Percentiles rank a stretch among this genome's conserved stretches.
These are phyloP conservation scores for Starmerella asiatica DNA, from an alignment of 805 yeast species.

Conservation along the genomic window DNA sequence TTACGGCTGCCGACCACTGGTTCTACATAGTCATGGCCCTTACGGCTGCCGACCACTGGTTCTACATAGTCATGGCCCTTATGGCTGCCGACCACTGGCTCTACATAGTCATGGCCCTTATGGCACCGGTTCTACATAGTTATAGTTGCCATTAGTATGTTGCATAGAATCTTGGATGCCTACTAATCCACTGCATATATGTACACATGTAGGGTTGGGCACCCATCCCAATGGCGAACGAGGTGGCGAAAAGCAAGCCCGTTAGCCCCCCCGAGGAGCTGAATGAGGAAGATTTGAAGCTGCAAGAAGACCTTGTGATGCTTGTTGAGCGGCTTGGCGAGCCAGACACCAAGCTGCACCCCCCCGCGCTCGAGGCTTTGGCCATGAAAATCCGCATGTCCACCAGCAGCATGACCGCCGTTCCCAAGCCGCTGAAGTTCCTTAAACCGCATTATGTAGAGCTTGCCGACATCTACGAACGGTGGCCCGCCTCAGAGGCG, in stretches of 20 bases:
- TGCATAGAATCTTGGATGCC: no score
- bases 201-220: neutral
- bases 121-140: no score
- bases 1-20: no score
- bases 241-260: neutral
- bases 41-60: no score
- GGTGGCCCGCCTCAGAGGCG: constrained; percentile 42
- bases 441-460: constrained; percentile 71
- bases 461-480: constrained; percentile 50
- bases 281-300: constrained; percentile 81
- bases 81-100: no score
- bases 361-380: constrained; percentile 50
- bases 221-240: neutral
- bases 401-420: constrained; percentile 98
- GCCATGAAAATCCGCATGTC: constrained; percentile 75
- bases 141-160: no score
- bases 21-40: no score
- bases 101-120: no score
- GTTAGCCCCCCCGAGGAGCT: constrained; percentile 54
- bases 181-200: no score
- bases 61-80: no score
- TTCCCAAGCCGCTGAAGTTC: constrained; percentile 95
- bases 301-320: constrained; percentile 74
- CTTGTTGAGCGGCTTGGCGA: constrained; percentile 63
- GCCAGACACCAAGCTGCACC: constrained; percentile 34